Evolutionary conservation across 129 eudicot genomes (phyloP).

Genomic region (Flaveria trinervia): DNA sequence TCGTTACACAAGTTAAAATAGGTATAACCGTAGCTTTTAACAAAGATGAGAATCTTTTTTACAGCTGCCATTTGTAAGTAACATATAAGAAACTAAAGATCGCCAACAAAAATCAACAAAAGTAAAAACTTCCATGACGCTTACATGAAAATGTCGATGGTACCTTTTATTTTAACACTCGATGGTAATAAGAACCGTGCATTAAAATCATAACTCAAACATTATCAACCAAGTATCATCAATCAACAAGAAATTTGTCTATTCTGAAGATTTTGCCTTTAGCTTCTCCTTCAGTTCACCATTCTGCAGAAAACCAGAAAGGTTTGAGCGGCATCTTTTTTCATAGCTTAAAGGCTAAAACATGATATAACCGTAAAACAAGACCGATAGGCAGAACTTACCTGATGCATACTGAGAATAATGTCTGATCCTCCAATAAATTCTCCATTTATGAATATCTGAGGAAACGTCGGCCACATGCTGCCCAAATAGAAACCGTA

Average conservation of each 20-base stretch:
- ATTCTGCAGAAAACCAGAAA: conserved; percentile 44
- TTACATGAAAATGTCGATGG: neutral
- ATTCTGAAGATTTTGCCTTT: conserved; percentile 34
- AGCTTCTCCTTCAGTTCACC: conserved; percentile 88
- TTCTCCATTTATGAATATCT: conserved; percentile 93
- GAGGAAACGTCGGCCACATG: conserved; percentile 98
- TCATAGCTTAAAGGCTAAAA: neutral
- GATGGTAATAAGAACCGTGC: neutral
- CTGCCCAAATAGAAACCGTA: conserved; percentile 45
- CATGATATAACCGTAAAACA: neutral
- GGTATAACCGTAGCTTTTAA: neutral
- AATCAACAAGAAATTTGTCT: neutral
- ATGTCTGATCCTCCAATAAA: conserved; percentile 98
- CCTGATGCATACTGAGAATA: conserved; percentile 94
- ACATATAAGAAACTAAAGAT: neutral
- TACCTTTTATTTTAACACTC: conserved; percentile 21
- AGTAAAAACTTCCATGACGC: neutral
- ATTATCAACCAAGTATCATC: neutral
- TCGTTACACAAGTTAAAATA: too few relatives aligned
- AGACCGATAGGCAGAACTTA: conserved; percentile 4
- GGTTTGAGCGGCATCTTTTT: neutral
- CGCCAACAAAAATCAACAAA: neutral
- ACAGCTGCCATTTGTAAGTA: neutral
- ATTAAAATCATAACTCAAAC: conserved; percentile 9
- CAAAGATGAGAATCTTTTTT: neutral